phyloP scores from a whole-genome alignment of 176 grass and related monocot species.

The Aegilops tauschii region DNA sequence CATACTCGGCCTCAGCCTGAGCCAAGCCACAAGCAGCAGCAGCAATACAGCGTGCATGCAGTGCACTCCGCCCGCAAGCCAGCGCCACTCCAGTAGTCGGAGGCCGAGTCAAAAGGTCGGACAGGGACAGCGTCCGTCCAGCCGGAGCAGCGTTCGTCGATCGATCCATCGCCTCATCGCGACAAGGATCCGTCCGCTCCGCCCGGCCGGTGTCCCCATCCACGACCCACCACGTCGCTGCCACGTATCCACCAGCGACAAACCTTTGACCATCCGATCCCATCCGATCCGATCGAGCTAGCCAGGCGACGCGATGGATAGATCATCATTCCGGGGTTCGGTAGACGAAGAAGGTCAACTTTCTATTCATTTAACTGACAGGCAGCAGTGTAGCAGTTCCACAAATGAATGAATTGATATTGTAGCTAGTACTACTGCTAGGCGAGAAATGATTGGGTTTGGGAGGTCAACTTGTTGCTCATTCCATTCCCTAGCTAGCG shows the following conservation, averaged over 20 bases:
- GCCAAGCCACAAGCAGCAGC: not conserved
- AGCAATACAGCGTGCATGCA: not conserved
- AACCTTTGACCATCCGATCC: conserved; percentile 36
- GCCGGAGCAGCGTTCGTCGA: not conserved
- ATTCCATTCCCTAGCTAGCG: not conserved
- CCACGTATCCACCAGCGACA: conserved; percentile 37
- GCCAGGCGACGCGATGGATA: too few relatives aligned
- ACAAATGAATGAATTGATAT: not conserved
- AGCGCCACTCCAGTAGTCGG: not conserved
- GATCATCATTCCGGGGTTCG: not conserved
- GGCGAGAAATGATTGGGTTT: not conserved
- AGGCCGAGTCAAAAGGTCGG: conserved; percentile 43
- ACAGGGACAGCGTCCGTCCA: conserved; percentile 1
- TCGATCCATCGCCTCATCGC: not conserved
- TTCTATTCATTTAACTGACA: conserved; percentile 9
- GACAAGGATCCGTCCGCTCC: not conserved
- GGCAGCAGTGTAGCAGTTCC: not conserved
- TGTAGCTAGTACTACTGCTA: not conserved
- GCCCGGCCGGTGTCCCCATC: too few relatives aligned
- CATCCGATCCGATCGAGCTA: not conserved
- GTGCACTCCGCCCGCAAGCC: not conserved
- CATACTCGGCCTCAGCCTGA: not conserved
- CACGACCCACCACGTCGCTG: conserved; percentile 1
- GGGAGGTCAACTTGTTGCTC: not conserved
- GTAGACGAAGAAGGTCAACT: conserved; percentile 19